A percentile compares a stretch with the other conserved stretches of the same genome.
Conservation (phyloP, 192 early-diverging fungal species). For the Coemansia sp. region DNA sequence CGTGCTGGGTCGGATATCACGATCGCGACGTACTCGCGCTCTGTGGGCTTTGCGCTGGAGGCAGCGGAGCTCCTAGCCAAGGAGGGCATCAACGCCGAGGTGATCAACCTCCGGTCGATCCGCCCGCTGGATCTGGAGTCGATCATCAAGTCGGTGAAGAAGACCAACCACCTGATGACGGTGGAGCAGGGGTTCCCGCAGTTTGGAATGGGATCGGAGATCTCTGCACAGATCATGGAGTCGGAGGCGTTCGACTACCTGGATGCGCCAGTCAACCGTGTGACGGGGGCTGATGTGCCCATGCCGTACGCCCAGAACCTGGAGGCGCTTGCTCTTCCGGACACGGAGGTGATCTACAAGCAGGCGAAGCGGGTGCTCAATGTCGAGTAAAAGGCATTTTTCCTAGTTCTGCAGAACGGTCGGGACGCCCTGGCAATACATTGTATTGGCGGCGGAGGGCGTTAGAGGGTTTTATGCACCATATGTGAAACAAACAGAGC, state of each 20-base stretch:
- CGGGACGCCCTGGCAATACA: too few species aligned
- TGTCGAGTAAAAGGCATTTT: too few species aligned
- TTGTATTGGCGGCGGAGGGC: too few species aligned
- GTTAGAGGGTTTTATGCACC: neutral
- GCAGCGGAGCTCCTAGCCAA: slow-evolving; percentile 85
- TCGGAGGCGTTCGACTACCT: slow-evolving; percentile 93
- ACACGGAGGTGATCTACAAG: slow-evolving; percentile 78
- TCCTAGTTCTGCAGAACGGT: too few species aligned
- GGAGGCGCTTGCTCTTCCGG: slow-evolving; percentile 85
- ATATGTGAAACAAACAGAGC: neutral
- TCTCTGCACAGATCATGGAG: slow-evolving; percentile 96
- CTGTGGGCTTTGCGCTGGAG: slow-evolving; percentile 82
- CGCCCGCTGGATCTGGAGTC: slow-evolving; percentile 91
- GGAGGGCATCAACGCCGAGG: slow-evolving; percentile 78
- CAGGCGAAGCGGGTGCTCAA: slow-evolving; percentile 66
- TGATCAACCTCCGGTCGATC: slow-evolving; percentile 98
- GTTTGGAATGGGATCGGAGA: slow-evolving; percentile 93
- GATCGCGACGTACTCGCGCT: slow-evolving; percentile 89
- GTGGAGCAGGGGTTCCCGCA: slow-evolving; percentile 95
- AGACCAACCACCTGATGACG: slow-evolving; percentile 95
- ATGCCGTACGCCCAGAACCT: slow-evolving; percentile 97
- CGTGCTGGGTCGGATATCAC: slow-evolving; percentile 83
- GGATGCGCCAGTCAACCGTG: slow-evolving; percentile 89
- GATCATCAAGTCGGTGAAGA: slow-evolving; percentile 92
- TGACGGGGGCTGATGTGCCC: slow-evolving; percentile 96